These are phyloP conservation scores for Blastomyces emzantsi DNA, from an alignment of 2,329 filamentous ascomycete species.

Conservation along the genomic window DNA sequence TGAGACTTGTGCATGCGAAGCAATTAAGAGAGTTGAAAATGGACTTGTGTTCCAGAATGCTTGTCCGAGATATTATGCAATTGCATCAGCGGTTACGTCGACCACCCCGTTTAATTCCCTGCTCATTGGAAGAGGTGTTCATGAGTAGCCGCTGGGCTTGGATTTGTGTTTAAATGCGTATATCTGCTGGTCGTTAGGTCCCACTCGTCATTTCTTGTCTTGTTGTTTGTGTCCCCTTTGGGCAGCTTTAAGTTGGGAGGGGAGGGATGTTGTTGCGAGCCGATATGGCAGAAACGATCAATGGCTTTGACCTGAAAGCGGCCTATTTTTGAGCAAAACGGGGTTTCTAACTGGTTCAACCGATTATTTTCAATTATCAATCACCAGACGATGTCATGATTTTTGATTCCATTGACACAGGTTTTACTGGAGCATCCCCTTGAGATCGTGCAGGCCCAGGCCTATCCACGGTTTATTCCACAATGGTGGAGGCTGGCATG, in stretches of 20 bases:
- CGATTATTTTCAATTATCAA: not conserved
- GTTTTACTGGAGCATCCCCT: not conserved
- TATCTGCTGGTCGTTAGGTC: not conserved
- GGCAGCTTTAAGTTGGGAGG: not conserved
- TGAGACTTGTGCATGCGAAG: not conserved
- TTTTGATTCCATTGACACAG: not conserved
- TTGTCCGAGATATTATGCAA: constrained; percentile 1
- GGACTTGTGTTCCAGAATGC: not conserved
- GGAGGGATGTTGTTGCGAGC: not conserved
- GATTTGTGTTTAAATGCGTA: not conserved
- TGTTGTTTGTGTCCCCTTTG: not conserved
- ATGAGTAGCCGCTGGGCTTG: not conserved
- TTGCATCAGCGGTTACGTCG: not conserved
- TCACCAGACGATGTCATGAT: not conserved
- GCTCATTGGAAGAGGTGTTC: not conserved
- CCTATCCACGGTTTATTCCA: not conserved
- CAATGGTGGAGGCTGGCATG: not conserved
- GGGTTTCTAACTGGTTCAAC: not conserved
- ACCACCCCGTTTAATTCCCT: not conserved
- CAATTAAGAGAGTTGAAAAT: not conserved
- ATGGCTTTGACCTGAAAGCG: not conserved
- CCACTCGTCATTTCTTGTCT: not conserved
- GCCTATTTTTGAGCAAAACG: not conserved
- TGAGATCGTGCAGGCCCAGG: not conserved
- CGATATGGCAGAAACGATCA: not conserved